phyloP scores from a whole-genome alignment of 2,329 filamentous ascomycete species.

The Pseudogymnoascus sp. region DNA sequence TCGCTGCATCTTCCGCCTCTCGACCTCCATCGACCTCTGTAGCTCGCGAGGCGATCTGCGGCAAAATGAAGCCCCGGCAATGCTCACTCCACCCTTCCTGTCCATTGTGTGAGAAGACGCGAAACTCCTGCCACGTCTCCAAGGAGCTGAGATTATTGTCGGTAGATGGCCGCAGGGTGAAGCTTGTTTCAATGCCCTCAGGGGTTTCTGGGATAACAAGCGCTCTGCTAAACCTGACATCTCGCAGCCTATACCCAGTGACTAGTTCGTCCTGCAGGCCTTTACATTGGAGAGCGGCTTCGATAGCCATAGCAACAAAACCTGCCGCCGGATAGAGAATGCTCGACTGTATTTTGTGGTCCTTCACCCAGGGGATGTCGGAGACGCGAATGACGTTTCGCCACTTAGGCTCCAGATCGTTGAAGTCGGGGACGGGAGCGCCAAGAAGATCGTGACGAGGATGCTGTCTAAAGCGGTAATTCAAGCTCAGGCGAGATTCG shows the following conservation, averaged over 20 bases:
- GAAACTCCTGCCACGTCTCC: conserved; percentile 16
- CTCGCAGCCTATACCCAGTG: conserved; percentile 12
- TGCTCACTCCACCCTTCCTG: conserved; percentile 22
- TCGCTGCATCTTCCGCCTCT: too few species aligned
- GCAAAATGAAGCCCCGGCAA: conserved; percentile 18
- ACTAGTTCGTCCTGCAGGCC: too few species aligned
- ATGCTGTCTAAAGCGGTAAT: conserved; percentile 35
- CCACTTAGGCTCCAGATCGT: conserved; percentile 20
- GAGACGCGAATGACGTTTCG: conserved; percentile 20
- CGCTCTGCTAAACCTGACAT: conserved; percentile 21
- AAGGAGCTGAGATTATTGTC: conserved; percentile 12
- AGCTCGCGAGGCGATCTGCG: too few species aligned
- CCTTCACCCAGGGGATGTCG: conserved; percentile 44
- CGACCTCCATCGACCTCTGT: too few species aligned
- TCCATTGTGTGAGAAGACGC: conserved; percentile 16
- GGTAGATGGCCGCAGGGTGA: conserved; percentile 16
- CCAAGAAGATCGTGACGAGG: conserved; percentile 44
- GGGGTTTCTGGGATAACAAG: conserved; percentile 16
- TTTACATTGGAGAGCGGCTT: conserved; percentile 25
- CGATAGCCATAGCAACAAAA: conserved; percentile 41
- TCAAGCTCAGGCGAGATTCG: conserved; percentile 40
- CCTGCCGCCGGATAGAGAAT: conserved; percentile 44
- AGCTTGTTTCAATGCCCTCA: conserved; percentile 18
- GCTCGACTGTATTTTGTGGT: conserved; percentile 43
- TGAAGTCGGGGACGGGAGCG: conserved; percentile 13